Evolutionary conservation across 164 flowering plant genomes (phyloP).

Genomic region (Umbilicus rupestris): DNA sequence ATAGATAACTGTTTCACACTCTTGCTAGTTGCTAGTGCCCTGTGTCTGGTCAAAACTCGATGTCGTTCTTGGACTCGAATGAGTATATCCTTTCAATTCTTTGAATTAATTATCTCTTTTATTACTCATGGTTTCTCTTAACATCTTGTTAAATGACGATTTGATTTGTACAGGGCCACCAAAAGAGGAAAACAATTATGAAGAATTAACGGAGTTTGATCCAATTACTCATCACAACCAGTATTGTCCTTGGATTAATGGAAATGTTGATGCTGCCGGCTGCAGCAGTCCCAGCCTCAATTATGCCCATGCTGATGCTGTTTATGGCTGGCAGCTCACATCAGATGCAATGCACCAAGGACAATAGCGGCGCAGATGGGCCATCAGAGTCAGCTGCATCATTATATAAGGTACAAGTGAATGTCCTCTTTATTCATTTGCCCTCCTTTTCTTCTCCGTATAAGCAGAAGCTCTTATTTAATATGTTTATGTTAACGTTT

Average conservation of each 20-base stretch:
- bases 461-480: too few species aligned
- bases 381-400: slow-evolving; percentile 68
- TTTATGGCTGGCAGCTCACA: slow-evolving; percentile 94
- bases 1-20: not conserved
- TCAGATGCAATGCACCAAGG: slow-evolving; percentile 78
- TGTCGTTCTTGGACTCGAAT: too few species aligned
- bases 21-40: too few species aligned
- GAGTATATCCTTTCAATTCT: not conserved
- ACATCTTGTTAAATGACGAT: not conserved
- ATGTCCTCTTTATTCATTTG: not conserved
- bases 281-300: slow-evolving; percentile 40
- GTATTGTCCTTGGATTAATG: slow-evolving; percentile 98
- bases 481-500: not conserved
- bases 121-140: not conserved
- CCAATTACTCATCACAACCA: slow-evolving; percentile 78
- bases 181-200: slow-evolving; percentile 86
- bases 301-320: slow-evolving; percentile 39
- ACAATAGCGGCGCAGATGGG: slow-evolving; percentile 68
- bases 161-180: slow-evolving; percentile 49
- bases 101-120: not conserved
- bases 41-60: too few species aligned
- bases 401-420: slow-evolving; percentile 53
- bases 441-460: too few species aligned
- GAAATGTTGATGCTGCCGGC: slow-evolving; percentile 98
- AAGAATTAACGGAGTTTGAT: slow-evolving; percentile 70